These are phyloP conservation scores for Phialocephala sp. DNA, from an alignment of 2,329 filamentous ascomycete genomes.

Conservation along the genomic window DNA sequence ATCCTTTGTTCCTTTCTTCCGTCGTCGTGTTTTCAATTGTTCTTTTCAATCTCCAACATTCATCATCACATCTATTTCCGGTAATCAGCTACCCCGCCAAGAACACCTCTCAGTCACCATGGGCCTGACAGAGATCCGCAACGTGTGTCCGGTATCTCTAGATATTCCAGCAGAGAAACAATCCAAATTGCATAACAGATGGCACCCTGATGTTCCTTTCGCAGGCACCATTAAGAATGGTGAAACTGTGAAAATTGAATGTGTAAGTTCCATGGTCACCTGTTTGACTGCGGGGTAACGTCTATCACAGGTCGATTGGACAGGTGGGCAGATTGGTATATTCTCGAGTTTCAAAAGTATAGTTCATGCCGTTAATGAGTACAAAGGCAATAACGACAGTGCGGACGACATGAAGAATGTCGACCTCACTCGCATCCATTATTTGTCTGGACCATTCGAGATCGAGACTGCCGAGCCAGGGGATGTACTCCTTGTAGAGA, in stretches of 20 bases:
- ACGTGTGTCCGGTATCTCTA: slow-evolving; percentile 74
- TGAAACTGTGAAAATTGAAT: slow-evolving; percentile 93
- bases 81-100: slow-evolving; percentile 5
- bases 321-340: slow-evolving; percentile 78
- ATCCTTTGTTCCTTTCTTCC: neutral
- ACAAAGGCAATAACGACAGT: slow-evolving; percentile 76
- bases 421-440: slow-evolving; percentile 84
- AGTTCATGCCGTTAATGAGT: slow-evolving; percentile 2
- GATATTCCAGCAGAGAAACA: slow-evolving; percentile 75
- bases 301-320: slow-evolving; percentile 49
- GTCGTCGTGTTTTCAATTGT: slow-evolving; percentile 4
- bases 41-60: neutral
- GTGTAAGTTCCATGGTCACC: slow-evolving; percentile 48
- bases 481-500: slow-evolving; percentile 80
- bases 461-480: slow-evolving; percentile 84
- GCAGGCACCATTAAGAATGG: slow-evolving; percentile 76
- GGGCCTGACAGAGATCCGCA: slow-evolving; percentile 65
- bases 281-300: slow-evolving; percentile 1
- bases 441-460: slow-evolving; percentile 88
- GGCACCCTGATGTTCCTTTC: slow-evolving; percentile 88
- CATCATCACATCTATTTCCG: slow-evolving; percentile 3
- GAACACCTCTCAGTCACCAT: slow-evolving; percentile 41
- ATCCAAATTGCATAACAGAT: slow-evolving; percentile 78
- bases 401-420: slow-evolving; percentile 89
- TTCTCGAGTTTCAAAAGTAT: neutral